These are phyloP conservation scores for Alternaria solani DNA, from an alignment of 2,329 filamentous ascomycete genomes.

Conservation along the genomic window DNA sequence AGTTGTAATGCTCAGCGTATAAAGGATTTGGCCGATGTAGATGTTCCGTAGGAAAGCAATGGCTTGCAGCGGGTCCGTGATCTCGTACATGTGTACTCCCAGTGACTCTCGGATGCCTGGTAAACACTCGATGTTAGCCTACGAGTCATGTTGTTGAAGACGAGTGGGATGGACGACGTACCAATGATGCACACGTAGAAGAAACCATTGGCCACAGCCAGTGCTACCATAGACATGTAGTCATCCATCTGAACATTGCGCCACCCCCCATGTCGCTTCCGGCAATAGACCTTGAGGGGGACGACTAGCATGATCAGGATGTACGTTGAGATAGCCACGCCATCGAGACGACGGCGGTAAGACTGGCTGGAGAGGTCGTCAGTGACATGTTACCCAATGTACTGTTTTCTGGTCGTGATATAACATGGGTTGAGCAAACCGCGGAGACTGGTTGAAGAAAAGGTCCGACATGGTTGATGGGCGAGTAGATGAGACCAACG, in stretches of 20 bases:
- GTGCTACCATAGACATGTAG: slow-evolving; percentile 23
- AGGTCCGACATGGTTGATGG: background rate
- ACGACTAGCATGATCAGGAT: slow-evolving; percentile 32
- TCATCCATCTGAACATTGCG: slow-evolving; percentile 32
- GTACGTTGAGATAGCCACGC: slow-evolving; percentile 31
- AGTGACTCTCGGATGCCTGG: slow-evolving; percentile 27
- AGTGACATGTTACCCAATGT: background rate
- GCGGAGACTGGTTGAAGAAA: background rate
- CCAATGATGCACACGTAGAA: slow-evolving; percentile 31
- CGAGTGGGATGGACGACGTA: slow-evolving; percentile 8
- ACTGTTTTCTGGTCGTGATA: slow-evolving; percentile 8
- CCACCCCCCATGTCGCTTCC: slow-evolving; percentile 31
- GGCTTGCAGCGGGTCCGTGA: slow-evolving; percentile 16
- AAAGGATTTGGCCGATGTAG: slow-evolving; percentile 31
- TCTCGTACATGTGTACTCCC: slow-evolving; percentile 20
- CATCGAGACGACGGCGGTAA: slow-evolving; percentile 30
- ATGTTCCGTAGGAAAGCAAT: slow-evolving; percentile 26
- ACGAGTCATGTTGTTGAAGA: background rate
- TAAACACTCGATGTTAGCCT: background rate
- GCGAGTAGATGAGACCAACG: background rate
- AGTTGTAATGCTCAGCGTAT: slow-evolving; percentile 22
- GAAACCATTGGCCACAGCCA: slow-evolving; percentile 27
- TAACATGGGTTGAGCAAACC: slow-evolving; percentile 4
- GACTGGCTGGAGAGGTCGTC: slow-evolving; percentile 8
- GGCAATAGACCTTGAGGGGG: slow-evolving; percentile 34